Percentiles rank a stretch among this genome's conserved stretches.
Conservation (phyloP, 2,329 filamentous ascomycete species). For the Pochonia chlamydosporia region DNA sequence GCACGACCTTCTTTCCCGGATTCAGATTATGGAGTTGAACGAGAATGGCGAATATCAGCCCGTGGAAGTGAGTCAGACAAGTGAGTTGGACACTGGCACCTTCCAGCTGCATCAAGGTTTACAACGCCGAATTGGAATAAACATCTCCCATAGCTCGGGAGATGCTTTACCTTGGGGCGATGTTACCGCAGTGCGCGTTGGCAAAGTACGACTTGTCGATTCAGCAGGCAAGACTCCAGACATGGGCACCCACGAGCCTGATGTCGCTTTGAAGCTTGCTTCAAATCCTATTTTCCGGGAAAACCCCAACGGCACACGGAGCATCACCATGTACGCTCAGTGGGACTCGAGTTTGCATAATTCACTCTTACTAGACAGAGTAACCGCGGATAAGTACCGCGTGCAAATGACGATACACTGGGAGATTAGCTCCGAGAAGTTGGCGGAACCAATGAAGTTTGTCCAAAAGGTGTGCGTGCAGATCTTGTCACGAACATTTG, state of each 20-base stretch:
- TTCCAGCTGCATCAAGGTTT: slow-evolving; percentile 95
- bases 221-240: slow-evolving; percentile 79
- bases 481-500: slow-evolving; percentile 75
- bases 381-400: slow-evolving; percentile 86
- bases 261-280: slow-evolving; percentile 72
- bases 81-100: slow-evolving; percentile 77
- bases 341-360: slow-evolving; percentile 95
- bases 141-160: slow-evolving; percentile 85
- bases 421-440: slow-evolving; percentile 76
- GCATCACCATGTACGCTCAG: slow-evolving; percentile 80
- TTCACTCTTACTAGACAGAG: slow-evolving; percentile 87
- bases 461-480: slow-evolving; percentile 75
- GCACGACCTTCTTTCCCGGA: slow-evolving; percentile 82
- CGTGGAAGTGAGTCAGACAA: slow-evolving; percentile 85
- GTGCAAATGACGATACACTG: slow-evolving; percentile 84
- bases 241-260: slow-evolving; percentile 63
- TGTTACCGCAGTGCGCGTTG: slow-evolving; percentile 69
- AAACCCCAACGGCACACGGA: slow-evolving; percentile 85
- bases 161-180: slow-evolving; percentile 86
- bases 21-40: slow-evolving; percentile 87
- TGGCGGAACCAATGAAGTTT: slow-evolving; percentile 86
- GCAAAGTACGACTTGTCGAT: slow-evolving; percentile 78
- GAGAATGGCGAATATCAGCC: slow-evolving; percentile 88
- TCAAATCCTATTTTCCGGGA: slow-evolving; percentile 73
- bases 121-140: slow-evolving; percentile 81